Base-by-base conservation (phyloP, 2,329 filamentous ascomycete genomes). In the Dactylellina sp. region DNA sequence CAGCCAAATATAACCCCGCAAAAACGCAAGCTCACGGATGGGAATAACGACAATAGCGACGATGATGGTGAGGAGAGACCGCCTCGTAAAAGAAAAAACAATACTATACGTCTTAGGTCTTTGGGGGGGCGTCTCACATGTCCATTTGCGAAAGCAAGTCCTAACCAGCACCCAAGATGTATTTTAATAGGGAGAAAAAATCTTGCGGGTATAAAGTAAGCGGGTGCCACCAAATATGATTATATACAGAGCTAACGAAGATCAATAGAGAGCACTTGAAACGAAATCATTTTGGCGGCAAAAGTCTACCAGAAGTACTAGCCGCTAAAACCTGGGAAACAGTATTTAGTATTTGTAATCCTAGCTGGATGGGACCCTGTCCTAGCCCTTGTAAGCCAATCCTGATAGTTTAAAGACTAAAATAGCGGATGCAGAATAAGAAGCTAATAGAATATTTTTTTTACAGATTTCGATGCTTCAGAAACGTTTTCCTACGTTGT, bases 231-330 rank as follows among this genome's bases (percentile, higher is more conserved):
- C 35, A 6, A 47, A 28, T 35, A 35, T 7, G n/a, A 16, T 35
- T 52, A 7, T 47, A 14, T 6, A 47, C 20, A 24, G 4, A 47
- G 14, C 20, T 47, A 20, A 47, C n/a, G n/a, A 4, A 42, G 9
- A n/a, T 42, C n/a, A 16, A 49, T 16, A 62, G 57, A 28, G 57
- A 62, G 20, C 44, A 52, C 7, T 9, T 62, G 7, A 62, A 28
- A 32, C 44, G 57, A 37, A 62, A 50, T 14, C 57, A 62, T 24
- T 47, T 61, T 25, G 18, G 9, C 6, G 14, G 4, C 2, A 18
- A 9, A 14, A 47, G 22, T n/a, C 57, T 46, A 4, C 0, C 0
- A 6, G n/a, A 42, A 0, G 18, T 50, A 18, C 46, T 22, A 20
- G 7, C 2, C 2, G 7, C 57, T 1, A 62, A 20, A 32, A 52